phyloP scores from a whole-genome alignment of 208 protist genomes.

The Leishmania lainsoni region DNA sequence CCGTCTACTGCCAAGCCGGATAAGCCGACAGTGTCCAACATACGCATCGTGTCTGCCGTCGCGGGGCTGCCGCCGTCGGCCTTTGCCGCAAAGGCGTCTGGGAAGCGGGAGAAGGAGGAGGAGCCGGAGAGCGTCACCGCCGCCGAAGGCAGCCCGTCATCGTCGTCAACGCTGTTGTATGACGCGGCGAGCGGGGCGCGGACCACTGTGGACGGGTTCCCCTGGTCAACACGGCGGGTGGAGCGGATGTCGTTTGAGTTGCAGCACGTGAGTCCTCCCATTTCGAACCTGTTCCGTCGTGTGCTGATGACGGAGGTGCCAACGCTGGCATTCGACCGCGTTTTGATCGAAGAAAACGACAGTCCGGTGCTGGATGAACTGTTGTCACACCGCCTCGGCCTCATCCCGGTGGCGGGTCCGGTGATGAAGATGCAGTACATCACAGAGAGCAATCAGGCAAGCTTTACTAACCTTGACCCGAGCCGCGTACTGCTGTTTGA shows the following conservation, averaged over 20 bases:
- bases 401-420: constrained; percentile 97
- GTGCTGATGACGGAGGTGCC: constrained; percentile 97
- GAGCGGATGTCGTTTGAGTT: constrained; percentile 87
- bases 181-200: neutral
- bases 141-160: neutral
- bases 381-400: constrained; percentile 96
- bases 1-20: constrained; percentile 67
- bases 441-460: constrained; percentile 46
- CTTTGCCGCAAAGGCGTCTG: constrained; percentile 8
- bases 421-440: constrained; percentile 92
- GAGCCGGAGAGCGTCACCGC: constrained; percentile 14
- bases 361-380: constrained; percentile 98
- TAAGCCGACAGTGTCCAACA: constrained; percentile 73
- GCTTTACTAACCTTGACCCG: constrained; percentile 77
- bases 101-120: constrained; percentile 38
- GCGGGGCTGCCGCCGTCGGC: constrained; percentile 45
- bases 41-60: constrained; percentile 64
- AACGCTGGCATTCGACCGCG: constrained; percentile 98
- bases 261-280: constrained; percentile 73
- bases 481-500: constrained; percentile 82
- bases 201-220: constrained; percentile 22
- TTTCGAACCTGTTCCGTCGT: constrained; percentile 98
- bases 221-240: constrained; percentile 68
- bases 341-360: constrained; percentile 98
- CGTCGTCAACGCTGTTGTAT: constrained; percentile 7